Conservation (phyloP, 495 filamentous ascomycete species). For the Aspergillus sclerotiicarbonarius region DNA sequence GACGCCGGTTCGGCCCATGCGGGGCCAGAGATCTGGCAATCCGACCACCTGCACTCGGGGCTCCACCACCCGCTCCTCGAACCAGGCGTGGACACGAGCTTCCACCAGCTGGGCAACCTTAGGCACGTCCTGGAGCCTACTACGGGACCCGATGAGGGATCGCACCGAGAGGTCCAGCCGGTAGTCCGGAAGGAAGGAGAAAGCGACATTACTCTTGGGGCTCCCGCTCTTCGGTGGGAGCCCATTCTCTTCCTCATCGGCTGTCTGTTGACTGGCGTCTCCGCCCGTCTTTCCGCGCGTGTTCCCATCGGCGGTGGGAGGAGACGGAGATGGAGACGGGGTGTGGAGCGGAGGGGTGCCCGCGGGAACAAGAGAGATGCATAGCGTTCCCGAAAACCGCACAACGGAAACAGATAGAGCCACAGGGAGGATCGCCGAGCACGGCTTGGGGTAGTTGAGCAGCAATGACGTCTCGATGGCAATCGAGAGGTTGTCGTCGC, state of each 20-base stretch:
- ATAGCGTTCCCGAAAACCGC: conserved; percentile 89
- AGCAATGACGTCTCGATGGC: conserved; percentile 91
- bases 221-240: conserved; percentile 32
- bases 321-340: conserved; percentile 33
- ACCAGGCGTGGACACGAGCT: conserved; percentile 88
- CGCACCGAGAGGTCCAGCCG: conserved; percentile 87
- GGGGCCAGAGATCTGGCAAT: conserved; percentile 89
- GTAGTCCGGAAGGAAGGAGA: conserved; percentile 95
- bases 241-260: conserved; percentile 9
- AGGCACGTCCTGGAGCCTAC: conserved; percentile 88
- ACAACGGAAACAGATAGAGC: conserved; percentile 88
- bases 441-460: conserved; percentile 87
- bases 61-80: conserved; percentile 94
- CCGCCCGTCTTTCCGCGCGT: conserved; percentile 10
- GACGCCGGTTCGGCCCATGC: conserved; percentile 57
- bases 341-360: conserved; percentile 41
- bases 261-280: conserved; percentile 13
- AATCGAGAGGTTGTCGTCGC: conserved; percentile 86
- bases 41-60: conserved; percentile 94
- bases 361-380: conserved; percentile 82
- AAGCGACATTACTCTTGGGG: conserved; percentile 79
- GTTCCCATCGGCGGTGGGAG: conserved; percentile 20
- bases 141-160: conserved; percentile 87
- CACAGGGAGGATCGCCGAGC: conserved; percentile 88
- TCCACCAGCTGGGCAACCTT: conserved; percentile 97